Percentiles rank a stretch among this genome's conserved stretches.
Evolutionary conservation across 805 yeast genomes (phyloP).

Genomic region (Candida ortonii): DNA sequence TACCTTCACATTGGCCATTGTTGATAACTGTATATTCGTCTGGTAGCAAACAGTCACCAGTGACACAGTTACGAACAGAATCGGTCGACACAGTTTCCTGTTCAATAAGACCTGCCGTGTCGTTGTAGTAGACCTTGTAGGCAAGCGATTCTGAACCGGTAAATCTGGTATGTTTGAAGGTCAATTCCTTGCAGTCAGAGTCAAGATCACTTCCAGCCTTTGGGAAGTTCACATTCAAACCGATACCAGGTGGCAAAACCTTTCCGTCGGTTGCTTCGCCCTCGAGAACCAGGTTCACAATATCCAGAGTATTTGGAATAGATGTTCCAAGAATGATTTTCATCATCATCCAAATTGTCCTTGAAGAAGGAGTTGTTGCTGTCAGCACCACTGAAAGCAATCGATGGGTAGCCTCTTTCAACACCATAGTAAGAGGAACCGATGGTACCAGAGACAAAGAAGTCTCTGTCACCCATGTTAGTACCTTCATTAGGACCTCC

Average conservation of each 20-base stretch:
- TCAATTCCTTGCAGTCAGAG: slow-evolving; percentile 40
- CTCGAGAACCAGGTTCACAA: slow-evolving; percentile 38
- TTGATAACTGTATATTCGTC: slow-evolving; percentile 37
- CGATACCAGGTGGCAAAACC: slow-evolving; percentile 42
- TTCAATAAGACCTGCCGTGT: slow-evolving; percentile 33
- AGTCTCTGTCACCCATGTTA: slow-evolving; percentile 43
- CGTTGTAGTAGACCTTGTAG: slow-evolving; percentile 38
- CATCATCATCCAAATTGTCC: slow-evolving; percentile 43
- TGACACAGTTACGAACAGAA: slow-evolving; percentile 29
- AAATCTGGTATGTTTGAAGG: slow-evolving; percentile 43
- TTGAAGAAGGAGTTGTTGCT: slow-evolving; percentile 47
- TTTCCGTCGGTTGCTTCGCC: slow-evolving; percentile 37
- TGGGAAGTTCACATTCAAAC: slow-evolving; percentile 50
- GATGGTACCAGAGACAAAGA: slow-evolving; percentile 48
- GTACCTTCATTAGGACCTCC: slow-evolving; percentile 55
- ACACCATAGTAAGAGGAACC: slow-evolving; percentile 49
- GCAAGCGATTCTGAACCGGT: slow-evolving; percentile 39
- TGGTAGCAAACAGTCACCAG: slow-evolving; percentile 46
- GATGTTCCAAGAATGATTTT: slow-evolving; percentile 42
- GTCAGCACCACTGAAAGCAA: slow-evolving; percentile 53
- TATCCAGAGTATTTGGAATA: slow-evolving; percentile 40
- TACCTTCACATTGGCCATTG: slow-evolving; percentile 36
- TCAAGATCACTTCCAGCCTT: slow-evolving; percentile 39
- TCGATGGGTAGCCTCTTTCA: slow-evolving; percentile 47
- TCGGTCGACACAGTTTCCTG: slow-evolving; percentile 18